Base-by-base conservation (phyloP, 352 stramenopile genomes). In the Phytophthora boehmeriae region DNA sequence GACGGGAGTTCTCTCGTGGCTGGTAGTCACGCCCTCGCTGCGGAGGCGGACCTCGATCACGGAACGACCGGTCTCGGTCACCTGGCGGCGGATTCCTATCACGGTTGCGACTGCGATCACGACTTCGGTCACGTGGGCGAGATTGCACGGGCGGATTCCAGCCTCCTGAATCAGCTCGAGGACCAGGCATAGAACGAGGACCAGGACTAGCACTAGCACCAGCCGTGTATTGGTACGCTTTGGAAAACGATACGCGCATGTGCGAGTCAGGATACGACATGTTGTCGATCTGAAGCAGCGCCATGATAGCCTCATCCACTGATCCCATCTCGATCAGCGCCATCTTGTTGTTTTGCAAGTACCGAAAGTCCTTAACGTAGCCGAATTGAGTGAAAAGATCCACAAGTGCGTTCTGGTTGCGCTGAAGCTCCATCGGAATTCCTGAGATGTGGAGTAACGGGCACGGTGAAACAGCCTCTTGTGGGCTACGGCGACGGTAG, bases 181-280 rank as follows among this genome's bases (percentile, higher is more conserved):
- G 47, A 42, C 57, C 61, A 53, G 63, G 42, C 32, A 34, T 53
- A 68, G 42, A 47, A 27, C 56, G 47, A 57, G 25, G 41, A 54
- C 45, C 49, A 36, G 39, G 28, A 22, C 50, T 42, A 13, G 49
- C 28, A 4, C 48, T 43, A 28, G 62, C 57, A 16, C 48, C 53
- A 19, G 25, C 51, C 52, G 63, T 45, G 42, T 74, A 76, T 59
- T 80, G 72, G 52, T 75, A 86, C 22, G 73, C 71, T 68, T 89
- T 92, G 55, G 83, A 89, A 67, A 94, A 94, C 39, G 83, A 92
- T 42, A 94, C 79, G 51, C 86, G 86, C 67, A 94, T 84, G 57
- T 84, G 71, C 48, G 80, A 88, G 59, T 92, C 85, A 20, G 82
- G 78, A 57, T 80, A 90, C 50, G 71, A 61, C 59, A 86, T 68